These are phyloP conservation scores for Pluteus cervinus DNA, from an alignment of 768 basidiomycete genomes.

Conservation along the genomic window DNA sequence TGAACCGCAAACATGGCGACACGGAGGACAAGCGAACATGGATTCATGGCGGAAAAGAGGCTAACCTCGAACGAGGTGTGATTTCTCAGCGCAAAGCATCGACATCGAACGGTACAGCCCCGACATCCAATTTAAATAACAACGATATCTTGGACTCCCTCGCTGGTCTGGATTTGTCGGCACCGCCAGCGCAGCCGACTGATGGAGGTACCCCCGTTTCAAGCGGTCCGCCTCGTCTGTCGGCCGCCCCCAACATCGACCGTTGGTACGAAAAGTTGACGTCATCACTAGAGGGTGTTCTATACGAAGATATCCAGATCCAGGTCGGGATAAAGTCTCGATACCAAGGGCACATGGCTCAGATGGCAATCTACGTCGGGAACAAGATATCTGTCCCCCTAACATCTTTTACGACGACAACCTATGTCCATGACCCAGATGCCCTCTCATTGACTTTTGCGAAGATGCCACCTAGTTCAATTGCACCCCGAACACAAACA, in stretches of 20 bases:
- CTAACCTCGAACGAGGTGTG: constrained; percentile 72
- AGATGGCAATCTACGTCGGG: constrained; percentile 91
- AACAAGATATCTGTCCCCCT: constrained; percentile 92
- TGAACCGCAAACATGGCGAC: constrained; percentile 86
- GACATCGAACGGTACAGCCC: constrained; percentile 27
- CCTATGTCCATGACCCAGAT: constrained; percentile 67
- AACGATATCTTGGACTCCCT: constrained; percentile 68
- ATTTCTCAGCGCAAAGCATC: constrained; percentile 46
- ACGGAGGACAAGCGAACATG: constrained; percentile 95
- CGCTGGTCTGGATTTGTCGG: constrained; percentile 72
- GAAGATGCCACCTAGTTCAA: constrained; percentile 81
- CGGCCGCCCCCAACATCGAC: constrained; percentile 67
- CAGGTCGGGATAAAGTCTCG: constrained; percentile 96
- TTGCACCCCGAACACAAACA: constrained; percentile 79
- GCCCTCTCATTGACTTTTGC: constrained; percentile 81
- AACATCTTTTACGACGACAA: constrained; percentile 81
- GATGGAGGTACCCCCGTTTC: constrained; percentile 19
- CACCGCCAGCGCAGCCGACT: constrained; percentile 11
- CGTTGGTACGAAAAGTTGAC: constrained; percentile 86
- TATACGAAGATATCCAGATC: constrained; percentile 94
- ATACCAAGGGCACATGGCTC: constrained; percentile 91
- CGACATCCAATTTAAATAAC: constrained; percentile 20
- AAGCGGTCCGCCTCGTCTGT: constrained; percentile 46
- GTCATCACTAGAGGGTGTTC: constrained; percentile 76
- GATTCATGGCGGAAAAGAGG: constrained; percentile 93